Evolutionary conservation across 371 early-diverging fungal species (phyloP).

Genomic region (Mucor lusitanicus): DNA sequence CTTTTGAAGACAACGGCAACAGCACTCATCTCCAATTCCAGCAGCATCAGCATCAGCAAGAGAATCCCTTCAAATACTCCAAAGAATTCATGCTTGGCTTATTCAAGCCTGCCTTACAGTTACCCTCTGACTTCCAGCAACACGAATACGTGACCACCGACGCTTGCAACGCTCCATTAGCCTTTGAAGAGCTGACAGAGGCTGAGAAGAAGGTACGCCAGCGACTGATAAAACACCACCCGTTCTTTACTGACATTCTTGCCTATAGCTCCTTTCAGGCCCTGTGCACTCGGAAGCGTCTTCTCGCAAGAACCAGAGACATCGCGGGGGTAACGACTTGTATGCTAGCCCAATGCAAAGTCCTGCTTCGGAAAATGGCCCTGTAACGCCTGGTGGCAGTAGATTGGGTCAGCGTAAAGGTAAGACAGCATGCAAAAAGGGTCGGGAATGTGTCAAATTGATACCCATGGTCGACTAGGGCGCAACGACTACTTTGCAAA

Average conservation of each 20-base stretch:
- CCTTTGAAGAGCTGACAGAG: conserved; percentile 63
- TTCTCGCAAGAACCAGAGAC: conserved; percentile 38
- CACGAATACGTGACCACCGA: conserved; percentile 74
- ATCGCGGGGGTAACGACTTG: conserved; percentile 28
- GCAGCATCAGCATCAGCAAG: conserved; percentile 19
- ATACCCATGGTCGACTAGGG: conserved; percentile 4
- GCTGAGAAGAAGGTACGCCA: conserved; percentile 67
- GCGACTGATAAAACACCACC: background rate
- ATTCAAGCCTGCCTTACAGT: conserved; percentile 57
- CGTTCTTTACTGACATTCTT: background rate
- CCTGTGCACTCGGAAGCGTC: conserved; percentile 57
- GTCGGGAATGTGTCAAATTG: background rate
- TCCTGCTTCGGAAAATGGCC: conserved; percentile 41
- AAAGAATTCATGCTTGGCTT: conserved; percentile 81
- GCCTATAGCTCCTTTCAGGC: conserved; percentile 48
- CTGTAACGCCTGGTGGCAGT: conserved; percentile 25
- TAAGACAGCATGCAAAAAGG: background rate
- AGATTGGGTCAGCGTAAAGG: conserved; percentile 21
- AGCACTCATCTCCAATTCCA: background rate
- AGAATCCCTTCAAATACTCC: conserved; percentile 72
- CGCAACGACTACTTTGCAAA: conserved; percentile 28
- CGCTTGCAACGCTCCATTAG: conserved; percentile 64
- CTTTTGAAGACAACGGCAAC: conserved; percentile 15
- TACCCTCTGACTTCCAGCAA: conserved; percentile 70
- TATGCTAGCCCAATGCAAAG: conserved; percentile 39